phyloP scores from a whole-genome alignment of 495 filamentous ascomycete genomes.

The Pseudotulostoma volvatum region DNA sequence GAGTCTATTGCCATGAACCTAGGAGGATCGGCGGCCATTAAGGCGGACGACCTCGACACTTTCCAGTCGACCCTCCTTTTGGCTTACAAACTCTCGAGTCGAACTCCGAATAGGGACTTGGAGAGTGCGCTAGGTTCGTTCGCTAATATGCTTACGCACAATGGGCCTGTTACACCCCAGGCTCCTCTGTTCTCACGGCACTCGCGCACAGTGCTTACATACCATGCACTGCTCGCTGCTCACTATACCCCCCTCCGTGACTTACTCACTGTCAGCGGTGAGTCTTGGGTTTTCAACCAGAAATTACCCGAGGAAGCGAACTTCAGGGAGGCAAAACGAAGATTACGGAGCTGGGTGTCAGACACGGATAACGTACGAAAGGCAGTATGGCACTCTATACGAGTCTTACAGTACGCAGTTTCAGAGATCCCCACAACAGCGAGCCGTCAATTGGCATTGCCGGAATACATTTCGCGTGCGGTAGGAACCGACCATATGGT shows the following conservation, averaged over 20 bases:
- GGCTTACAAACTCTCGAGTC: slow-evolving; percentile 2
- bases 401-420: slow-evolving; percentile 5
- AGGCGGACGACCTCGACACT: slow-evolving; percentile 3
- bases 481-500: too few species aligned
- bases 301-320: slow-evolving; percentile 7
- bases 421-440: neutral
- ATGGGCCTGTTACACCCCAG: neutral
- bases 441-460: too few species aligned
- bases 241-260: slow-evolving; percentile 6
- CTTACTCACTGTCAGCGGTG: slow-evolving; percentile 8
- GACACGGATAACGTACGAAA: slow-evolving; percentile 4
- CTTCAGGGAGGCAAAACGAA: slow-evolving; percentile 6
- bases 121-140: neutral
- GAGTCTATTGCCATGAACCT: slow-evolving; percentile 1
- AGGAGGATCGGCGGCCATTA: neutral
- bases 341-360: slow-evolving; percentile 8
- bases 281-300: slow-evolving; percentile 13
- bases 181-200: neutral
- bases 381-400: slow-evolving; percentile 10
- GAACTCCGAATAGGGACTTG: neutral
- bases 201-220: slow-evolving; percentile 3
- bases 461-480: too few species aligned
- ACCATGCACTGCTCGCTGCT: slow-evolving; percentile 6
- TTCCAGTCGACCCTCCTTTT: slow-evolving; percentile 7
- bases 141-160: neutral